Base-by-base conservation (phyloP, 2,329 filamentous ascomycete species). In the Verticillium dahliae region DNA sequence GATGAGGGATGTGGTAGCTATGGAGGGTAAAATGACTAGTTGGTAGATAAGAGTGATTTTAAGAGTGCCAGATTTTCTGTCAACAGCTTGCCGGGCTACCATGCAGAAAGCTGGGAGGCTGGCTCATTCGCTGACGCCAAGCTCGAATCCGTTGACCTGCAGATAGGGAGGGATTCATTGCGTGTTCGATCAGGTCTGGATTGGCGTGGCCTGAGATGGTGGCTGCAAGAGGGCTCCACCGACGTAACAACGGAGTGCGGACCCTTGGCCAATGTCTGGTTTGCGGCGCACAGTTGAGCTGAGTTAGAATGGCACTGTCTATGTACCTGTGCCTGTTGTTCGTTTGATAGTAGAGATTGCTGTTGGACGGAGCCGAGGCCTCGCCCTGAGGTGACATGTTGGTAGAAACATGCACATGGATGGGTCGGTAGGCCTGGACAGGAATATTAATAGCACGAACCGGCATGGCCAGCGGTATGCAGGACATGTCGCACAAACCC, bases 191-290 rank as follows among this genome's bases (percentile, higher is more conserved):
- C 9, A 22, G 45, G 45, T n/a, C 14, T 41, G 39, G 39, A 9
- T n/a, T 6, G 39, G 39, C 39, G 13, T n/a, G 11, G 39, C 11
- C 45, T 22, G n/a, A 22, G 45, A n/a, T 37, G 57, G 57, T 58
- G 57, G 57, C 57, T 58, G 57, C 57, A 45, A 52, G n/a, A 35
- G 33, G 59, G 58, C 63, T 62, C 62, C 63, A 64, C 63, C 63
- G 45, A 62, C 63, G 62, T 65, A 64, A 64, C 63, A 63, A 62
- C 55, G 61, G 57, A 59, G 62, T 64, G 58, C 37, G 45, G 45
- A 50, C 45, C 45, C 45, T 50, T 50, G 45, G 9, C 45, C 45
- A 15, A 50, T 50, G 6, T n/a, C n/a, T 50, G 45, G 45, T 11
- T 5, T 27, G 39, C 15, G 39, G 39, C 39, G 45, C n/a, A 22